These are phyloP conservation scores for Zygosaccharomyces pseudobailii DNA, from an alignment of 1,139 yeast species.

Conservation along the genomic window DNA sequence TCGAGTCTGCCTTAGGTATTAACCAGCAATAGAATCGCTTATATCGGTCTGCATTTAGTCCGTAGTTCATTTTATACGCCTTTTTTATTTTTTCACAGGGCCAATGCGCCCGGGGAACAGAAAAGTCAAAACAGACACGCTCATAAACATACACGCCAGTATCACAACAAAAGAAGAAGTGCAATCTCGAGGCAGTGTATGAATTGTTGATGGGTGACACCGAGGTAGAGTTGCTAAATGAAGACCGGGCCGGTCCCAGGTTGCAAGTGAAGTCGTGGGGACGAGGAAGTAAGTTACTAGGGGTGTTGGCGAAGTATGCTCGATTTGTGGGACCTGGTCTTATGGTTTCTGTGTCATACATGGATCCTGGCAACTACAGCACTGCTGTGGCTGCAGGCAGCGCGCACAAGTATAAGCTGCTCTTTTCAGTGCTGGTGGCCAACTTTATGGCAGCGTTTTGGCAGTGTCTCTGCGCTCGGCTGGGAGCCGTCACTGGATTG, in stretches of 20 bases:
- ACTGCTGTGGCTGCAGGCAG: conserved; percentile 80
- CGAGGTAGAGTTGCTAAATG: conserved; percentile 1
- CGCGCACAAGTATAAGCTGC: conserved; percentile 57
- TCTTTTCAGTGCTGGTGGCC: conserved; percentile 59
- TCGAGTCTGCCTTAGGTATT: conserved; percentile 22
- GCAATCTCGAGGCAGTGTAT: background rate
- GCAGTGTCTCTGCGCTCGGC: conserved; percentile 66
- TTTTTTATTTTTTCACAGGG: background rate
- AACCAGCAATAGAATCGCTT: background rate
- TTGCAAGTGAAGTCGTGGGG: conserved; percentile 2
- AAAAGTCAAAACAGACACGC: background rate
- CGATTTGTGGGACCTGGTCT: conserved; percentile 76
- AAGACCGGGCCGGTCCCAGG: background rate
- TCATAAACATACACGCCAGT: background rate
- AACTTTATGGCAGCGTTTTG: conserved; percentile 68
- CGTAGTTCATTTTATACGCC: background rate
- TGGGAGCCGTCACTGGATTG: conserved; percentile 74
- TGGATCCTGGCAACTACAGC: conserved; percentile 80
- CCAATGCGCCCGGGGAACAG: conserved; percentile 1
- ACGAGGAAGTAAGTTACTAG: conserved; percentile 4
- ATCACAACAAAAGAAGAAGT: background rate
- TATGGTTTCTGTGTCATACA: conserved; percentile 70
- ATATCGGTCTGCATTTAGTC: background rate
- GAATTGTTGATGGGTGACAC: conserved; percentile 4
- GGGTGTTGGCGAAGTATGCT: conserved; percentile 41